These are phyloP conservation scores for Fraxinus baroniana DNA, from an alignment of 305 asterid genomes.

Conservation along the genomic window DNA sequence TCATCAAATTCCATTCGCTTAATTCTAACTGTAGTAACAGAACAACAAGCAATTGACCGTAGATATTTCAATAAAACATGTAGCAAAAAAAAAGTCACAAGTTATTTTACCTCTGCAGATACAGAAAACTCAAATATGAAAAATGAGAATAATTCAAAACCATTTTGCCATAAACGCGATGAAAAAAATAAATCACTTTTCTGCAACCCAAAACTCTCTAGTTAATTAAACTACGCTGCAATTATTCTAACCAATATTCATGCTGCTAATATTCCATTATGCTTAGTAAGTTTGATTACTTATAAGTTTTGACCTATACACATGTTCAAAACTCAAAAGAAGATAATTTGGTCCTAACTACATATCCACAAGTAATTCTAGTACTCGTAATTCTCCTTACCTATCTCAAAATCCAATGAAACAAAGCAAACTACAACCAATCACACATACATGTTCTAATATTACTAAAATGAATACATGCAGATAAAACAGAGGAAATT, in stretches of 20 bases:
- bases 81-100: background rate
- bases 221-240: background rate
- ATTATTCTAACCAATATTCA: background rate
- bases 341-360: background rate
- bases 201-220: background rate
- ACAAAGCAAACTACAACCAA: background rate
- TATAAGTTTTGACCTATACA: background rate
- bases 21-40: constrained; percentile 7
- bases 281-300: background rate
- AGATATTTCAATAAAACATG: constrained; percentile 6
- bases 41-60: background rate
- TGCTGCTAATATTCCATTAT: background rate
- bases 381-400: background rate
- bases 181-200: background rate
- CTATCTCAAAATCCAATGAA: background rate
- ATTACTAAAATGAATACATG: background rate
- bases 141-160: background rate
- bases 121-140: background rate
- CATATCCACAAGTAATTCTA: background rate
- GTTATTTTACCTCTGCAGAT: background rate
- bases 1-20: background rate
- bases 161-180: background rate
- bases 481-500: background rate
- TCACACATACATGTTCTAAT: background rate
- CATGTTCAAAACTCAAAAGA: background rate